phyloP scores from a whole-genome alignment of 2,329 filamentous ascomycete genomes.

The Cladosporium sp. region DNA sequence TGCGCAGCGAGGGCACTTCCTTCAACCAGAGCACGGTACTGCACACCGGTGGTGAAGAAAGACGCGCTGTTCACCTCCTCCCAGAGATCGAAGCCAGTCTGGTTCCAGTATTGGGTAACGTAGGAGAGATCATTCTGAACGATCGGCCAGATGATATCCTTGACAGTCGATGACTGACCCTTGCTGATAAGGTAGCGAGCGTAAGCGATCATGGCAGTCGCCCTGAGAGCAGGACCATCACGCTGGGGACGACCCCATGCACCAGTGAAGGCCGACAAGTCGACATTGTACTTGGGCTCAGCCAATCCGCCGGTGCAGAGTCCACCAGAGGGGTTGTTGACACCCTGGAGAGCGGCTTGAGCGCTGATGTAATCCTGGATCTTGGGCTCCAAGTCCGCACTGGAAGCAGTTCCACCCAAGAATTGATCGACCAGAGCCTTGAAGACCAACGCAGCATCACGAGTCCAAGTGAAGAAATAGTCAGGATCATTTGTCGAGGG shows the following conservation, averaged over 20 bases:
- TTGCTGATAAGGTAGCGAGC: slow-evolving; percentile 65
- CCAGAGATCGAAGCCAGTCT: slow-evolving; percentile 74
- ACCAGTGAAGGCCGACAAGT: slow-evolving; percentile 54
- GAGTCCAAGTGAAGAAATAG: slow-evolving; percentile 77
- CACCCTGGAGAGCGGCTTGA: slow-evolving; percentile 66
- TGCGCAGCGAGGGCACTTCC: slow-evolving; percentile 66
- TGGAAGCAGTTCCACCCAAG: slow-evolving; percentile 55
- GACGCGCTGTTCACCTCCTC: slow-evolving; percentile 76
- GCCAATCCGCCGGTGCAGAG: slow-evolving; percentile 59
- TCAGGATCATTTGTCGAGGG: slow-evolving; percentile 57
- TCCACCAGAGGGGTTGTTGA: slow-evolving; percentile 69
- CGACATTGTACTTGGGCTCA: slow-evolving; percentile 72
- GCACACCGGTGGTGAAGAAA: slow-evolving; percentile 74
- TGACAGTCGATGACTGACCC: slow-evolving; percentile 47
- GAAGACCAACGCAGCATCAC: slow-evolving; percentile 71
- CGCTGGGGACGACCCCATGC: slow-evolving; percentile 77
- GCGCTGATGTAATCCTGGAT: slow-evolving; percentile 70
- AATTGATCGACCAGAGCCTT: slow-evolving; percentile 71
- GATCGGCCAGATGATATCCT: slow-evolving; percentile 68
- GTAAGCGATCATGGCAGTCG: slow-evolving; percentile 72
- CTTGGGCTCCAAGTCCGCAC: slow-evolving; percentile 54
- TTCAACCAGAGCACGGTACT: slow-evolving; percentile 66
- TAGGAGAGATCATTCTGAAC: slow-evolving; percentile 76
- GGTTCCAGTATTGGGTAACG: slow-evolving; percentile 67
- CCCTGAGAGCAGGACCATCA: slow-evolving; percentile 76